Base-by-base conservation (phyloP, 164 flowering plant species). In the Stephania cephalantha region DNA sequence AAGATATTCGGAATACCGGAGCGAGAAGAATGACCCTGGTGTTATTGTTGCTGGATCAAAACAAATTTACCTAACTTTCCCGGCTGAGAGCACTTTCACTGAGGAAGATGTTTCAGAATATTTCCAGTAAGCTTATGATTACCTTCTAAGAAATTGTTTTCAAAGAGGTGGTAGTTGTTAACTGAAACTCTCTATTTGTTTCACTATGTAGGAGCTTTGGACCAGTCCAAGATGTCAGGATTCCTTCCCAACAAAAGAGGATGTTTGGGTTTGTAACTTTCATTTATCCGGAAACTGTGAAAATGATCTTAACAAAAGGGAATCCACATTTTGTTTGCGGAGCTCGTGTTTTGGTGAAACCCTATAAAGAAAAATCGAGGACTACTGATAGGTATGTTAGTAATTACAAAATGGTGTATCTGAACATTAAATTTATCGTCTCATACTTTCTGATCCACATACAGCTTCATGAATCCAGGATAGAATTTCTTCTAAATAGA, bases 181-280 rank as follows among this genome's bases (percentile, higher is more conserved):
- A 46, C 42, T 9, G 3, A 68, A 71, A 5, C 46, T 29, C 67
- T 63, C 29, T 67, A 50, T 46, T 44, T 70, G 52, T 58, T 17
- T 58, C 42, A 58, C 69, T 58, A 4, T 77, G 76, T 70, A 95
- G 98, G 80, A 86, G 77, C 35, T 93, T 78, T 79, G 99, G 99
- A 17, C 86, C 82, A 0, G 99, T 95, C 80, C 89, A 92, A 84
- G 99, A 95, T 89, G 99, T 95, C 25, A 89, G 99, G 81, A 92
- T 95, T 79, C 99, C 99, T 11, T 88, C 87, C 83, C 98, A 91
- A 73, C 92, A 90, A 82, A 90, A 89, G 68, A 74, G 97, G 74
- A 92, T 91, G 96, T 95, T 92, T 75, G 99, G 99, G 12, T 95
- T 93, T 74, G 97, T 95, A 7, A 91, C 97, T 18, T 94, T 94